These are phyloP conservation scores for Colletotrichum sublineola DNA, from an alignment of 2,329 filamentous ascomycete genomes.

Conservation along the genomic window DNA sequence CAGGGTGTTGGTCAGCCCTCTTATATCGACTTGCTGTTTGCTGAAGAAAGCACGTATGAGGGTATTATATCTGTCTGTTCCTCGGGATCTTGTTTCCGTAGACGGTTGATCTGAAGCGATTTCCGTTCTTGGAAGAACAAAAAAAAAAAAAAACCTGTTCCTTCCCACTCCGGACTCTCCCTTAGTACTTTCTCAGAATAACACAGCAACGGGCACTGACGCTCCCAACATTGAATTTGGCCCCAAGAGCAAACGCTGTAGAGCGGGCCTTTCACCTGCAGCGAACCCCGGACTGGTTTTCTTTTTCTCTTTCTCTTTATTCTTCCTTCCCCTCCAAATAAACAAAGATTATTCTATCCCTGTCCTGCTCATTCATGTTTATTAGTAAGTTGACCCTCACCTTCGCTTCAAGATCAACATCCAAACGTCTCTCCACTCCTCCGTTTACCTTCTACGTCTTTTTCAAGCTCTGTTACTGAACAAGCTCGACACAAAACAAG, in stretches of 20 bases:
- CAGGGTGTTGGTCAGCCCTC: background rate
- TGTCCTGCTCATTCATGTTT: background rate
- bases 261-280: too few species aligned
- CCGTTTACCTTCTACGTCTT: too few species aligned
- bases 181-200: background rate
- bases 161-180: too few species aligned
- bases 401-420: background rate
- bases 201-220: background rate
- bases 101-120: too few species aligned
- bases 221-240: background rate
- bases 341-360: background rate
- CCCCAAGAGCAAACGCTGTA: background rate
- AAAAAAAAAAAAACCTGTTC: too few species aligned
- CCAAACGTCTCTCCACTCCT: too few species aligned
- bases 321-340: background rate
- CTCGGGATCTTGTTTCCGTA: background rate
- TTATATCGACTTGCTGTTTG: background rate
- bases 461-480: background rate
- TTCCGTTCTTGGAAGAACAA: background rate
- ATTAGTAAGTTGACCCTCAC: background rate
- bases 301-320: background rate
- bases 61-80: background rate
- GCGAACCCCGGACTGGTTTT: accelerated
- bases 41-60: background rate
- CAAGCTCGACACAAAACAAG: too few species aligned